These are phyloP conservation scores for Acacia pycnantha DNA, from an alignment of 331 rosid genomes.

Conservation along the genomic window DNA sequence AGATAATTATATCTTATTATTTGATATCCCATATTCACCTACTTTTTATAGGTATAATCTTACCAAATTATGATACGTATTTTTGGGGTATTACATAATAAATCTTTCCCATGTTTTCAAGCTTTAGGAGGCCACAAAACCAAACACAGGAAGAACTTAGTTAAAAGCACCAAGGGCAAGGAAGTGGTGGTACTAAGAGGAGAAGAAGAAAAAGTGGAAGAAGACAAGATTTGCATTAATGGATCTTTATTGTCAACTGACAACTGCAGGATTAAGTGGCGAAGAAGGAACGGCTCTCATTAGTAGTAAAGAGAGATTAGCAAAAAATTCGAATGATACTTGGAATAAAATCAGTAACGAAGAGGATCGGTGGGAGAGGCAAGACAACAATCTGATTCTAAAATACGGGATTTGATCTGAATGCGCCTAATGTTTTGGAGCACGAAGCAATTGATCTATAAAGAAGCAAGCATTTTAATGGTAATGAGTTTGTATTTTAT, in stretches of 20 bases:
- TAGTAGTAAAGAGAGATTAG: not conserved
- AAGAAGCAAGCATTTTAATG: no score
- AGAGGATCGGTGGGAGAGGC: slow-evolving; percentile 14
- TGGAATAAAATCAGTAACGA: not conserved
- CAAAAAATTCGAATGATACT: not conserved
- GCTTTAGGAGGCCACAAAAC: slow-evolving; percentile 54
- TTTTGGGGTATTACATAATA: no score
- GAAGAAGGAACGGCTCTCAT: not conserved
- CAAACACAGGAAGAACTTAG: slow-evolving; percentile 24
- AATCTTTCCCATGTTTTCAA: slow-evolving; percentile 30
- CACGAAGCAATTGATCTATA: no score
- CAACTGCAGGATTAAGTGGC: not conserved
- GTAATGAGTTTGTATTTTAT: no score
- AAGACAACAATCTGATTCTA: not conserved
- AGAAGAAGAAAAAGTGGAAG: not conserved
- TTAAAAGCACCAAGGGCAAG: not conserved
- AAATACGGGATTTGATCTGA: not conserved
- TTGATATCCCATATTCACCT: no score
- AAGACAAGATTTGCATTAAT: not conserved
- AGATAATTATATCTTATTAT: no score
- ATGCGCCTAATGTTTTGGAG: no score
- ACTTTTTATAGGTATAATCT: no score
- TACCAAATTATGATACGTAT: no score
- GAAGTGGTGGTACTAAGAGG: not conserved
- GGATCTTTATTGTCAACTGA: no score